Evolutionary conservation across 352 stramenopile species (phyloP).

Genomic region (Pythium rishiriense): DNA sequence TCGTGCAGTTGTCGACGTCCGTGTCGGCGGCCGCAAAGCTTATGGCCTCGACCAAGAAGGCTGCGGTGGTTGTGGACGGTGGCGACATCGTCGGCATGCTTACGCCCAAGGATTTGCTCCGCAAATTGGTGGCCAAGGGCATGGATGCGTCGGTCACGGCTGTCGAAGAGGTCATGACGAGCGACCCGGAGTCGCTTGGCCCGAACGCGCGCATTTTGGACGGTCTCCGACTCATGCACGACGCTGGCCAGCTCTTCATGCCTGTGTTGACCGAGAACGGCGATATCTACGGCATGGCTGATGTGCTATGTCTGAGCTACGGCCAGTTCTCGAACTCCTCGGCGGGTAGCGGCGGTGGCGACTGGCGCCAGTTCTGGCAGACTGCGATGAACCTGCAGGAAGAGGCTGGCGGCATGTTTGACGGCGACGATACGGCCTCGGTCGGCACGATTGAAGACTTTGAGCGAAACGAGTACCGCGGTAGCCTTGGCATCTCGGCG

Average conservation of each 20-base stretch:
- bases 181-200: slow-evolving; percentile 73
- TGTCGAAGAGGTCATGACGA: slow-evolving; percentile 86
- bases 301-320: slow-evolving; percentile 88
- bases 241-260: slow-evolving; percentile 84
- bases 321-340: slow-evolving; percentile 85
- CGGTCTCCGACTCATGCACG: slow-evolving; percentile 82
- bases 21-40: slow-evolving; percentile 77
- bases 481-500: slow-evolving; percentile 28
- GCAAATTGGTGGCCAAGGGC: slow-evolving; percentile 84
- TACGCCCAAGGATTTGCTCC: slow-evolving; percentile 84
- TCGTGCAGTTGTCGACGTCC: slow-evolving; percentile 72
- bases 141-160: slow-evolving; percentile 70
- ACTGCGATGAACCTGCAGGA: slow-evolving; percentile 87
- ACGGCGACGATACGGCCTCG: slow-evolving; percentile 73
- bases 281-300: slow-evolving; percentile 84
- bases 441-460: slow-evolving; percentile 91
- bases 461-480: slow-evolving; percentile 79
- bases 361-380: slow-evolving; percentile 90
- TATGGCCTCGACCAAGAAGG: slow-evolving; percentile 86
- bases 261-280: slow-evolving; percentile 75
- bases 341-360: slow-evolving; percentile 62
- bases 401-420: slow-evolving; percentile 75
- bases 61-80: slow-evolving; percentile 74
- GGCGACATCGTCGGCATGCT: slow-evolving; percentile 82
- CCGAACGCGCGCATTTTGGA: slow-evolving; percentile 83